Evolutionary conservation across 441 rosid genomes (phyloP).

Genomic region (Arabidopsis hybrid): DNA sequence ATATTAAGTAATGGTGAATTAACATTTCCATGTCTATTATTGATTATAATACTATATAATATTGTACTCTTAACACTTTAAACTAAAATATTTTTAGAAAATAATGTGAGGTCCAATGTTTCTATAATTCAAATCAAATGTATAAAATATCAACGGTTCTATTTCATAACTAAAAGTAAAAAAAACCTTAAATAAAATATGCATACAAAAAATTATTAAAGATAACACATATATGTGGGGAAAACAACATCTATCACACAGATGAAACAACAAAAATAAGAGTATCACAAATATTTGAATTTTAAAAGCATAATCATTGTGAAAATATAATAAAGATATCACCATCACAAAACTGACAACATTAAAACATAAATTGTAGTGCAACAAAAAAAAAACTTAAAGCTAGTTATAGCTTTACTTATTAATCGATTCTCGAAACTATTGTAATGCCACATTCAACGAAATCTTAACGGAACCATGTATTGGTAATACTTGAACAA

Average conservation of each 20-base stretch:
- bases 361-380: background rate
- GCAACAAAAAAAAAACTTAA: background rate
- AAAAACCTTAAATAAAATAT: background rate
- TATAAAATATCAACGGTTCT: background rate
- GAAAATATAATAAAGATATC: too few relatives aligned
- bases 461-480: constrained; percentile 9
- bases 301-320: background rate
- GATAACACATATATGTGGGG: background rate
- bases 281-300: too few relatives aligned
- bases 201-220: too few relatives aligned
- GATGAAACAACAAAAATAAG: background rate
- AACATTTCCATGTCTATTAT: too few relatives aligned
- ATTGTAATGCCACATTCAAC: background rate
- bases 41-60: background rate
- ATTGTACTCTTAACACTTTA: background rate
- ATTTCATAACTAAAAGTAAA: background rate
- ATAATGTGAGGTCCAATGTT: too few relatives aligned
- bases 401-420: background rate
- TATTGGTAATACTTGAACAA: background rate
- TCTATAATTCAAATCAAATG: background rate
- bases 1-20: background rate
- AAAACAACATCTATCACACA: background rate
- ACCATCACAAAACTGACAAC: too few relatives aligned
- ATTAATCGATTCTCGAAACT: background rate
- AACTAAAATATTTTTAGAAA: too few relatives aligned